These are phyloP conservation scores for Boletales sp. DNA, from an alignment of 768 basidiomycete genomes.

Conservation along the genomic window DNA sequence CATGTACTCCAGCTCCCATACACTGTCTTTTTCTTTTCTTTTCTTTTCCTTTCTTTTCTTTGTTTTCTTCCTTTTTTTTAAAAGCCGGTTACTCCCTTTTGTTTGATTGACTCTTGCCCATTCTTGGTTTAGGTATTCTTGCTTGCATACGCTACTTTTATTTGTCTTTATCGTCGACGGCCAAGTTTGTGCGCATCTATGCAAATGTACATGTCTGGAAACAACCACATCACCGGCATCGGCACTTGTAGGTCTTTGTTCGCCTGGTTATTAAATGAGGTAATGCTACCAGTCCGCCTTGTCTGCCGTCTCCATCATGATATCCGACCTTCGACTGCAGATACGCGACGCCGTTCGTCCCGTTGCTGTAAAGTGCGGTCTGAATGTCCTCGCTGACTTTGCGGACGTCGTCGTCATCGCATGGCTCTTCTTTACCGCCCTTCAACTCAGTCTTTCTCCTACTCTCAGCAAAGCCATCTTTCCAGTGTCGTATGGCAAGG, in stretches of 20 bases:
- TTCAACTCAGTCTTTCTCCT: slow-evolving; percentile 61
- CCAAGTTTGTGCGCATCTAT: slow-evolving; percentile 23
- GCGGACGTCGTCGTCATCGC: slow-evolving; percentile 53
- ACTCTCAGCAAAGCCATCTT: slow-evolving; percentile 44
- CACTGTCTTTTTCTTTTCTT: slow-evolving; percentile 1
- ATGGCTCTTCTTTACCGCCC: slow-evolving; percentile 51
- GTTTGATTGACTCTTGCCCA: not conserved
- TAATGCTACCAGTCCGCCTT: slow-evolving; percentile 6
- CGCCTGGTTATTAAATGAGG: slow-evolving; percentile 10
- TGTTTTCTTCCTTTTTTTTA: not conserved
- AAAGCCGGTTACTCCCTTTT: not conserved
- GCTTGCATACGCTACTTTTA: slow-evolving; percentile 27
- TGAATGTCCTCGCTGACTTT: slow-evolving; percentile 53
- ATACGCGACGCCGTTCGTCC: slow-evolving; percentile 30
- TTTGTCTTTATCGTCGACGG: slow-evolving; percentile 32
- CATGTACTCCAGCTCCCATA: slow-evolving; percentile 18
- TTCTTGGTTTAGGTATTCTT: slow-evolving; percentile 22
- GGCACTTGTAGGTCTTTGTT: slow-evolving; percentile 11
- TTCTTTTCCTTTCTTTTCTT: not conserved
- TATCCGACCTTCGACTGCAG: slow-evolving; percentile 26
- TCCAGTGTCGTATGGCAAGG: slow-evolving; percentile 47
- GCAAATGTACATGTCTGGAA: slow-evolving; percentile 30
- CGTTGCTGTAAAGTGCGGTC: slow-evolving; percentile 36
- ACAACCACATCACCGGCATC: not conserved
- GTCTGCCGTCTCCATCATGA: slow-evolving; percentile 15